A percentile compares a stretch with the other conserved stretches of the same genome.
Conservation (phyloP, 1,284 basidiomycete species). For the Boletus smithii region DNA sequence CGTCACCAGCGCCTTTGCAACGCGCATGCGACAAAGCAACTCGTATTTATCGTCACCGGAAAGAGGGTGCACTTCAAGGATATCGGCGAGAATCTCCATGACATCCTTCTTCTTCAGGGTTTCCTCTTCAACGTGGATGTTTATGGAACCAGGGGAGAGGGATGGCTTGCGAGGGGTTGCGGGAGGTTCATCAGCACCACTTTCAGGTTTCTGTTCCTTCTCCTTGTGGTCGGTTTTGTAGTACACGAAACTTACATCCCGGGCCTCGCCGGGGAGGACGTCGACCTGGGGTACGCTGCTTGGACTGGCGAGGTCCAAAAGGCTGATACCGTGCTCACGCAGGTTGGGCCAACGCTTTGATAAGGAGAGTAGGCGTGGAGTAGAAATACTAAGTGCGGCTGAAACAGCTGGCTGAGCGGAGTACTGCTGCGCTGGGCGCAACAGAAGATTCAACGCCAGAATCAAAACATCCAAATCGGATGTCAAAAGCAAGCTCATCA, state of each 20-base stretch:
- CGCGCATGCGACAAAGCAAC: slow-evolving; percentile 83
- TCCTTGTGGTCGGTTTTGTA: slow-evolving; percentile 57
- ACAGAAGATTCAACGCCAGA: slow-evolving; percentile 78
- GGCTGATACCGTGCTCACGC: slow-evolving; percentile 68
- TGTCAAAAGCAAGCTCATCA: slow-evolving; percentile 86
- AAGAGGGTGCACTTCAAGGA: slow-evolving; percentile 69
- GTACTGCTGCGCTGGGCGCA: slow-evolving; percentile 94
- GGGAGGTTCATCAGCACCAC: slow-evolving; percentile 35
- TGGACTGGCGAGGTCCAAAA: slow-evolving; percentile 62
- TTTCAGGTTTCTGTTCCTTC: slow-evolving; percentile 44
- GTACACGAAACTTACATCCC: slow-evolving; percentile 74
- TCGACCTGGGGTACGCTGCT: slow-evolving; percentile 54
- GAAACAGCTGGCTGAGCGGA: slow-evolving; percentile 78
- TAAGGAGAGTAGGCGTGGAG: slow-evolving; percentile 67
- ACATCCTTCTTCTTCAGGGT: slow-evolving; percentile 55
- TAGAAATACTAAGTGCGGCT: slow-evolving; percentile 73
- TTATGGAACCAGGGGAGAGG: slow-evolving; percentile 48
- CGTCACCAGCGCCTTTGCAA: slow-evolving; percentile 65
- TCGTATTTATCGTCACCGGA: slow-evolving; percentile 88
- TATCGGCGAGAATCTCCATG: slow-evolving; percentile 75
- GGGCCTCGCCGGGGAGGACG: slow-evolving; percentile 60
- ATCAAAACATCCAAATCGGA: slow-evolving; percentile 89
- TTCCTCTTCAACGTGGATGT: slow-evolving; percentile 61
- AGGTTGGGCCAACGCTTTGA: slow-evolving; percentile 73
- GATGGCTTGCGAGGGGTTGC: slow-evolving; percentile 39